phyloP scores from a whole-genome alignment of 2,329 filamentous ascomycete genomes.

The Colletotrichum neosansevieriae region DNA sequence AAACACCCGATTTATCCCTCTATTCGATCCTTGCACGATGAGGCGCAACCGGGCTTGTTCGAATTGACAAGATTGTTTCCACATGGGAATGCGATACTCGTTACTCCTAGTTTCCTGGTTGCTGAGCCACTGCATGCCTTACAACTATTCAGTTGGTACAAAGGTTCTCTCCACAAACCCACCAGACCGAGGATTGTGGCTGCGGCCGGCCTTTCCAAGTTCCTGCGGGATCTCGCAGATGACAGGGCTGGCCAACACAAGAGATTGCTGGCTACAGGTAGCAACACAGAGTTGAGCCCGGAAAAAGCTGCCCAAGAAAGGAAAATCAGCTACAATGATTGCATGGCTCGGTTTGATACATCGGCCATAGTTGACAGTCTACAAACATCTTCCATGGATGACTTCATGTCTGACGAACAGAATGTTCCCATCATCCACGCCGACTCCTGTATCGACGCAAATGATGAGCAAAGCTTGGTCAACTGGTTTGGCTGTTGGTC shows the following conservation, averaged over 20 bases:
- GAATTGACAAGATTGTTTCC: constrained; percentile 45
- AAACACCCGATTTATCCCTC: constrained; percentile 40
- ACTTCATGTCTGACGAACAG: constrained; percentile 50
- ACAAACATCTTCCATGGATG: constrained; percentile 42
- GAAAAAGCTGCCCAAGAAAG: not conserved
- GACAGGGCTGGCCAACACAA: constrained; percentile 16
- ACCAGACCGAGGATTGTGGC: constrained; percentile 46
- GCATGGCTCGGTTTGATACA: constrained; percentile 29
- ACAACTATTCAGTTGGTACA: constrained; percentile 53
- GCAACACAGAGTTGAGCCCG: not conserved
- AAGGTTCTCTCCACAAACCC: constrained; percentile 2
- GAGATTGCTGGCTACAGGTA: not conserved
- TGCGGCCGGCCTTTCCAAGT: constrained; percentile 46
- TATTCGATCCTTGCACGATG: constrained; percentile 13
- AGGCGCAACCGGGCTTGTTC: constrained; percentile 22
- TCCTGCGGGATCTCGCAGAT: constrained; percentile 46
- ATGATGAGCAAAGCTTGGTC: constrained; percentile 72
- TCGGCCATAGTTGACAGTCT: constrained; percentile 37
- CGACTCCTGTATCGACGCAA: constrained; percentile 61
- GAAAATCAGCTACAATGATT: constrained; percentile 28
- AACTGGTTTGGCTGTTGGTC: constrained; percentile 75
- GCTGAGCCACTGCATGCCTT: constrained; percentile 52
- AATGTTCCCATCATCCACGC: constrained; percentile 59
- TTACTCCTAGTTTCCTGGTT: constrained; percentile 57
- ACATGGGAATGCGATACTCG: constrained; percentile 50